A percentile compares a stretch with the other conserved stretches of the same genome.
Evolutionary conservation across 2,329 filamentous ascomycete genomes (phyloP).

Genomic region (Trichothecium sympodiale): DNA sequence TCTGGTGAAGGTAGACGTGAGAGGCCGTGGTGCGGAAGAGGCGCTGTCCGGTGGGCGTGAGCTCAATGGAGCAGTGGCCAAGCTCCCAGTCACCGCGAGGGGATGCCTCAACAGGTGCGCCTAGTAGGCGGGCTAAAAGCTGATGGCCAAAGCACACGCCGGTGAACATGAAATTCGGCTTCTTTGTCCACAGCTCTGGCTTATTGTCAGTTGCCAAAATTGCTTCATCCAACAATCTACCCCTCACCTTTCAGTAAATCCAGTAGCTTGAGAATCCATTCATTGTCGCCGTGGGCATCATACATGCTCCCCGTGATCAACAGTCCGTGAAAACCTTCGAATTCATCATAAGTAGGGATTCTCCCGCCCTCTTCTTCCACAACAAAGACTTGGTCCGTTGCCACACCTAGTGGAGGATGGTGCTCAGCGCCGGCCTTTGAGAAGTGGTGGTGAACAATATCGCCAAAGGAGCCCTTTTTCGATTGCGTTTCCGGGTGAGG

Average conservation of each 20-base stretch:
- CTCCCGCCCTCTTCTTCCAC: constrained; percentile 35
- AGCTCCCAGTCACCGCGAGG: constrained; percentile 61
- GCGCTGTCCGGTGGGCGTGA: constrained; percentile 55
- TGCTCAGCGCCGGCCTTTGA: constrained; percentile 37
- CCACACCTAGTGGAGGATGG: constrained; percentile 40
- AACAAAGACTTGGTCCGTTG: constrained; percentile 43
- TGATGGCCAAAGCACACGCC: constrained; percentile 80
- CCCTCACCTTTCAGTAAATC: constrained; percentile 37
- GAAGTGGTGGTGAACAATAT: constrained; percentile 41
- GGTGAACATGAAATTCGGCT: constrained; percentile 47
- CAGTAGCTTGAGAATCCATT: constrained; percentile 65
- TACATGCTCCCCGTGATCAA: constrained; percentile 60
- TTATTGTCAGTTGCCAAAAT: not conserved
- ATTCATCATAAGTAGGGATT: constrained; percentile 34
- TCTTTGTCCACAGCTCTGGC: constrained; percentile 35
- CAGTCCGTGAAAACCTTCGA: constrained; percentile 59
- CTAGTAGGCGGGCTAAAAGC: constrained; percentile 61
- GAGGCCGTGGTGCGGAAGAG: constrained; percentile 49
- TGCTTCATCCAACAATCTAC: not conserved
- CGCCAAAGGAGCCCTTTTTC: constrained; percentile 40
- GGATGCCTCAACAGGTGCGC: constrained; percentile 53
- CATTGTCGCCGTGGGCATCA: constrained; percentile 58
- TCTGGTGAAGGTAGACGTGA: constrained; percentile 56
- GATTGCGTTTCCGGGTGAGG: constrained; percentile 38
- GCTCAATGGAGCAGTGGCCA: constrained; percentile 51